Evolutionary conservation across 148 eudicot genomes (phyloP), one percentile per base, ranked within the genome.

Genomic region (Cornus florida): DNA sequence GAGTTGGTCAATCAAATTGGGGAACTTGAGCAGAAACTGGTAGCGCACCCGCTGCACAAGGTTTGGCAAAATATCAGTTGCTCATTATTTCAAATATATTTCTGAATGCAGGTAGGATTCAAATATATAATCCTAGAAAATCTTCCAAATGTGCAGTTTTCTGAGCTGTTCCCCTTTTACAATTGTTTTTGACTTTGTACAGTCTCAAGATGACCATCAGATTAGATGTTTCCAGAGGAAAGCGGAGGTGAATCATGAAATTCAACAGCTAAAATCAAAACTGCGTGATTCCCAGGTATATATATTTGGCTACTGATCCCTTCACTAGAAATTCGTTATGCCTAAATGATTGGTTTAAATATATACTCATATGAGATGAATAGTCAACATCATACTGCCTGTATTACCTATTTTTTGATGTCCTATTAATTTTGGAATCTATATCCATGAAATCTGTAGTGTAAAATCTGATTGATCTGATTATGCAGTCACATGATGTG

Each of bases 261-360:
- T 96, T 82, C 99, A 96, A 87, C 94, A 91, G 84, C 82, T 96
- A 67, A 96, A 94, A 81, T 76, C 92, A 5, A 96, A 92, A 86
- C 94, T 93, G 97, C 97, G 99, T 17, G 99, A 96, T 80, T 96
- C 99, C 60, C 99, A 93, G 98, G 98, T 94, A 82, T 69, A 13
- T 24, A 23, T 72, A 59, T n/a, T 24, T 72, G 74, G 16, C 3
- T 74, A 3, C 7, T 43, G 2, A 20, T 71, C 72, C 48, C 60
- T 31, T 65, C 24, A 14, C 14, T 12, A 22, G 69, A 73, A n/a
- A 7, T 79, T 33, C 50, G 9, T 46, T 79, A 22, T 60, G 17
- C 50, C 60, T 20, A 59, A 60, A 33, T 10, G n/a, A 22, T 35
- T 38, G 35, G 22, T 31, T 17, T 7, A 22, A 65, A 75, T 6